phyloP scores from a whole-genome alignment of 768 basidiomycete species.

The Cystofilobasidium macerans region DNA sequence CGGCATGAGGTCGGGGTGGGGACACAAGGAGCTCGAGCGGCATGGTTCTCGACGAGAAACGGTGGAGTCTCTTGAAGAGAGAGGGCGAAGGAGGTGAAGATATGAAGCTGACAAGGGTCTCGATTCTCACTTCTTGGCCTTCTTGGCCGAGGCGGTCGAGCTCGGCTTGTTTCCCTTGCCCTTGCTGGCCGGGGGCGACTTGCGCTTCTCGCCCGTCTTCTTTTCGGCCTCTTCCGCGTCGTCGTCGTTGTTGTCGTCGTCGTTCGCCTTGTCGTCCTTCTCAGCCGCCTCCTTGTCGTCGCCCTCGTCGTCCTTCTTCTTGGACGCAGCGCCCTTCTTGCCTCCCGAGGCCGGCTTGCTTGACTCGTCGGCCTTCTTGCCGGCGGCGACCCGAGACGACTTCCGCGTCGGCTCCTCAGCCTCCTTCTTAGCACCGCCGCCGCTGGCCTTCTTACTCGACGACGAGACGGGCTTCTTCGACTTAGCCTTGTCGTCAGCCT shows the following conservation, averaged over 20 bases:
- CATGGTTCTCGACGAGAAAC: too few species aligned
- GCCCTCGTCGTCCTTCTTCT: background rate
- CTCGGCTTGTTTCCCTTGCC: background rate
- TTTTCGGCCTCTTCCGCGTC: too few species aligned
- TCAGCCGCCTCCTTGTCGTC: background rate
- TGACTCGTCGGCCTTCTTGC: background rate
- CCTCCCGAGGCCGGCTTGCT: too few species aligned
- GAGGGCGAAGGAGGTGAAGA: too few species aligned
- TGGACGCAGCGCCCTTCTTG: too few species aligned
- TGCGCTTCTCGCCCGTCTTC: slow-evolving; percentile 13
- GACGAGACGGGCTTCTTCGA: slow-evolving; percentile 5
- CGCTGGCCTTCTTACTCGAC: slow-evolving; percentile 8
- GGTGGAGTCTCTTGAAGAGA: too few species aligned
- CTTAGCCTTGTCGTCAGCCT: background rate
- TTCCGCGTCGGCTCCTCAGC: slow-evolving; percentile 1
- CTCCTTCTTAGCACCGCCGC: slow-evolving; percentile 7
- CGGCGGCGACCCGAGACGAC: background rate
- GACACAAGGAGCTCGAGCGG: too few species aligned
- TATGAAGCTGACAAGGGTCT: too few species aligned
- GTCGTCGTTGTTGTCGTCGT: background rate
- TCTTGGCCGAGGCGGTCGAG: background rate
- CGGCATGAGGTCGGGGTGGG: too few species aligned
- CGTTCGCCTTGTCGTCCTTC: slow-evolving; percentile 3
- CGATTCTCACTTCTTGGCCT: background rate
- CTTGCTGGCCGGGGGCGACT: slow-evolving; percentile 1